Base-by-base conservation (phyloP, 1,139 yeast species). In the Yamadazyma triangularis region DNA sequence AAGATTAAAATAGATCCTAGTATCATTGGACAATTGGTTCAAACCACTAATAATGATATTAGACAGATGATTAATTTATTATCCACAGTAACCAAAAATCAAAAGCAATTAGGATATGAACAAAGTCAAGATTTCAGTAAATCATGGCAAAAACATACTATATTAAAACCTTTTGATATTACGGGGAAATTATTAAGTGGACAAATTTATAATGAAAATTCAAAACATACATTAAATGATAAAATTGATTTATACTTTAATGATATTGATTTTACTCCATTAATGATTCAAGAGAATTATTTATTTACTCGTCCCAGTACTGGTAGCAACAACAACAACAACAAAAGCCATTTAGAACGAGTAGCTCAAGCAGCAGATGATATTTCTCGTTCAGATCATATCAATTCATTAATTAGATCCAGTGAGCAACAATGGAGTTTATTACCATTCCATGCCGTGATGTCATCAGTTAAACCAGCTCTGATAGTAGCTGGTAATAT, bases 241-340 rank as follows among this genome's bases (percentile, higher is more conserved):
- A 86, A 88, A 51, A 81, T 91, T 48, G 91, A 84, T 48, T 68
- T 87, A 35, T 93, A 89, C 54, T 93, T 93, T 62, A 89, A 88
- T 56, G 98, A 93, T 56, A 87, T 87, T 56, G 96, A 89, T 51
- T 81, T 93, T 53, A 79, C 95, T 1, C 98, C 98, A 3, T 67
- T 91, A 40, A 91, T 93, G 97, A 74, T 93, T 29, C 97, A 91
- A 52, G 98, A 93, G 53, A 93, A 93, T 57, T 93, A 93, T 52
- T 56, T 87, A 30, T 62, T 60, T 29, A 79, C 94, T 0, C 60
- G 60, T 24, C 93, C 95, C 2, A 49, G 55, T 10, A 50, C 62
- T 10, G 45, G 53, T 8, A 50, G 55, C n/a, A 52, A 62, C 9
- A 51, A 53, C 26, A 9, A 18, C 9, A 6, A 18, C 6, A 18